Conservation (phyloP, 108 stramenopile species). For the Cyclotella sp. region DNA sequence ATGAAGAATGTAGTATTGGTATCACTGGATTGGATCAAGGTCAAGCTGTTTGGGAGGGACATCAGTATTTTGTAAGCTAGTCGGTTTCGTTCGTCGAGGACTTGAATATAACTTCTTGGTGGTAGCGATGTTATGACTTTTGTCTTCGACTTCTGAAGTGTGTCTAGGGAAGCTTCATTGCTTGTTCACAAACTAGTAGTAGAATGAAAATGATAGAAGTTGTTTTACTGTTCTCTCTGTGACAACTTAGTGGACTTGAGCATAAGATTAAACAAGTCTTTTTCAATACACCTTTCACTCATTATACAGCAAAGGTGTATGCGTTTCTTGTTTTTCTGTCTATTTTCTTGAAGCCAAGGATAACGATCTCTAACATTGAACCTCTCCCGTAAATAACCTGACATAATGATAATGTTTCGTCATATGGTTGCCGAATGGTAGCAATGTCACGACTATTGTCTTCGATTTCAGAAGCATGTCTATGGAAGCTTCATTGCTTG, state of each 20-base stretch:
- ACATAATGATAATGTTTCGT: too few relatives aligned
- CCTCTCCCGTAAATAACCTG: not conserved
- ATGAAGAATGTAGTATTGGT: slow-evolving; percentile 90
- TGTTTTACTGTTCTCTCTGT: not conserved
- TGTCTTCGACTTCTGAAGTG: too few relatives aligned
- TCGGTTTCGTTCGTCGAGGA: too few relatives aligned
- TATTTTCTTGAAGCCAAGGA: not conserved
- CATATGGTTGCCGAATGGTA: too few relatives aligned
- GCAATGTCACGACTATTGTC: too few relatives aligned
- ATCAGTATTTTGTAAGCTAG: slow-evolving; percentile 60
- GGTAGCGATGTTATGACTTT: too few relatives aligned
- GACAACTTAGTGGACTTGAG: too few relatives aligned
- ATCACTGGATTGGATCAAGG: slow-evolving; percentile 90
- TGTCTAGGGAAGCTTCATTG: not conserved
- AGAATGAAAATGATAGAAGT: too few relatives aligned
- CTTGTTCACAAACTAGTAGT: too few relatives aligned
- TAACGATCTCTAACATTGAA: slow-evolving; percentile 9
- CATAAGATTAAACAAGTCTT: too few relatives aligned
- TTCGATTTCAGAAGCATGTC: too few relatives aligned
- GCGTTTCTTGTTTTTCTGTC: not conserved
- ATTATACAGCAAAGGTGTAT: not conserved
- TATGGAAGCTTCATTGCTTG: too few relatives aligned
- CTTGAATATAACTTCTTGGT: not conserved
- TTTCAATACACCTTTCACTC: not conserved
- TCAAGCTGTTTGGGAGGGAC: slow-evolving; percentile 86